phyloP scores from a whole-genome alignment of 345 rosid species.

The Gossypium bickii region DNA sequence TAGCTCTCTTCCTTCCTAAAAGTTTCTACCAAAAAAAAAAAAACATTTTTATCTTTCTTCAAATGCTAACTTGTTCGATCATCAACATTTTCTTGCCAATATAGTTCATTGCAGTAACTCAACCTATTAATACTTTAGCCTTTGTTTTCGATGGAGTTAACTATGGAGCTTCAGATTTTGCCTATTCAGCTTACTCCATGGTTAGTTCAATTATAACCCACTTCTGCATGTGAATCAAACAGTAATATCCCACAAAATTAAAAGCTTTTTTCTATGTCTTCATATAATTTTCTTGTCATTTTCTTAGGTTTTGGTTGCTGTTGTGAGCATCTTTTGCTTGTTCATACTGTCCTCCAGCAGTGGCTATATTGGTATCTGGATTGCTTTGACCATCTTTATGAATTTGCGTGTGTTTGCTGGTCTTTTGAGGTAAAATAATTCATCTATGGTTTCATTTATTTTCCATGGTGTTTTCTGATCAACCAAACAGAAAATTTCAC shows the following conservation, averaged over 20 bases:
- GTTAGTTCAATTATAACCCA: conserved; percentile 28
- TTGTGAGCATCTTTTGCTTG: conserved; percentile 29
- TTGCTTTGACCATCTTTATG: conserved; percentile 37
- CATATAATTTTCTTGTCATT: background rate
- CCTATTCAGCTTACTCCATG: conserved; percentile 62
- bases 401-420: conserved; percentile 35
- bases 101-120: conserved; percentile 60
- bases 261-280: background rate
- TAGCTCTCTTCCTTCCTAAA: conserved; percentile 3
- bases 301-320: conserved; percentile 34
- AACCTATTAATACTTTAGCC: conserved; percentile 62
- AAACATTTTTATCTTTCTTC: background rate
- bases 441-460: background rate
- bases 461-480: too few relatives aligned
- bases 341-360: conserved; percentile 25
- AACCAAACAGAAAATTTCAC: too few relatives aligned
- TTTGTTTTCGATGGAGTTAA: conserved; percentile 64
- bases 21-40: background rate
- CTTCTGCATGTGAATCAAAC: background rate
- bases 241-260: background rate
- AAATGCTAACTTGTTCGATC: background rate
- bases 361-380: conserved; percentile 42
- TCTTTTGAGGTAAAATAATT: conserved; percentile 28
- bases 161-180: conserved; percentile 65
- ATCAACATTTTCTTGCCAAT: background rate